Percentiles rank a stretch among this genome's conserved stretches.
These are phyloP conservation scores for Acidiella bohemica DNA, from an alignment of 495 filamentous ascomycete species.

Conservation along the genomic window DNA sequence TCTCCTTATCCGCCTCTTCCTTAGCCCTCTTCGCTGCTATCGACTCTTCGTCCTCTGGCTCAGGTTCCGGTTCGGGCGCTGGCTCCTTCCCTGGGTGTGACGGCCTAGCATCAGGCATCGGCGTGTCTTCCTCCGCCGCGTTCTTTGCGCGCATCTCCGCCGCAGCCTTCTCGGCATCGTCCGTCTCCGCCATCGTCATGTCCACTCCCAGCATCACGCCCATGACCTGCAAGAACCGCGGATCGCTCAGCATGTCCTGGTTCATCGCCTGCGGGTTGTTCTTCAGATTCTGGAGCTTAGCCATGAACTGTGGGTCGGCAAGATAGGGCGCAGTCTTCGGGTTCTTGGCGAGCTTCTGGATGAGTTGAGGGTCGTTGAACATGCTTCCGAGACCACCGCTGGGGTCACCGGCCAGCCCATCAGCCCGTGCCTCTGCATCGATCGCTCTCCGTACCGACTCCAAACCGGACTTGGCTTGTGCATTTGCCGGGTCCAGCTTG, in stretches of 20 bases:
- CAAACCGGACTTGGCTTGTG: conserved; percentile 79
- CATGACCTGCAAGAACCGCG: conserved; percentile 84
- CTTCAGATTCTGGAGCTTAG: conserved; percentile 66
- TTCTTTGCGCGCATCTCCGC: conserved; percentile 18
- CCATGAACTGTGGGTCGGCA: conserved; percentile 79
- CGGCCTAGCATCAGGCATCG: conserved; percentile 59
- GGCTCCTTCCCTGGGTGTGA: conserved; percentile 39
- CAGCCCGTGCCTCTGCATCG: conserved; percentile 56
- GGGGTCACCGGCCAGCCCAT: conserved; percentile 54
- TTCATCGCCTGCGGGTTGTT: conserved; percentile 69
- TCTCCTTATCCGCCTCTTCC: conserved; percentile 86
- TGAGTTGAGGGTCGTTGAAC: conserved; percentile 81
- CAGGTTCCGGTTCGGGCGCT: conserved; percentile 48
- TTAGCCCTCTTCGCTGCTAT: conserved; percentile 76
- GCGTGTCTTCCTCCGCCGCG: conserved; percentile 58
- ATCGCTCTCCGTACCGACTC: conserved; percentile 78
- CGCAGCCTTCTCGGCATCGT: conserved; percentile 31
- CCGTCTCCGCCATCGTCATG: conserved; percentile 63
- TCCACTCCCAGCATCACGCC: conserved; percentile 88
- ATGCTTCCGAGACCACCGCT: conserved; percentile 68
- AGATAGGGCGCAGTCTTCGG: conserved; percentile 81
- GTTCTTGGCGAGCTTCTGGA: conserved; percentile 82
- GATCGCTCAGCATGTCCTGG: conserved; percentile 63
- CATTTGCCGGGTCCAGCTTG: conserved; percentile 81
- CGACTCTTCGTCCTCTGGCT: conserved; percentile 65